A percentile compares a stretch with the other conserved stretches of the same genome.
Evolutionary conservation across 768 basidiomycete genomes (phyloP).

Genomic region (Tylopilus rubrobrunneus): DNA sequence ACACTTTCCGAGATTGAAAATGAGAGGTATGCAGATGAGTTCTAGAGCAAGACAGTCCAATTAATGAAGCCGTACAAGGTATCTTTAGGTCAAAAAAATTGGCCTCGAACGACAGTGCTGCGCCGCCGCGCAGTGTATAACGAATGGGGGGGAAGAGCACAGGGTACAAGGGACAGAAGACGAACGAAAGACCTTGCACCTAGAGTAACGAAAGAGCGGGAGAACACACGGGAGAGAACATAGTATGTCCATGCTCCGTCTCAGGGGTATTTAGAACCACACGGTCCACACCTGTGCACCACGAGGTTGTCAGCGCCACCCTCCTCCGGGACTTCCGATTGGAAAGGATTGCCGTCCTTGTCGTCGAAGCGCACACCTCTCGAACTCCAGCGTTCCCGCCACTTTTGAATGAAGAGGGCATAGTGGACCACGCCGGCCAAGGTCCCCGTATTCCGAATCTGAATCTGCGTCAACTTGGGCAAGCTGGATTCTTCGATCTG

Average conservation of each 20-base stretch:
- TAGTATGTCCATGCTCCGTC: background rate
- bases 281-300: background rate
- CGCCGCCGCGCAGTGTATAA: background rate
- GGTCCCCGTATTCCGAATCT: constrained; percentile 39
- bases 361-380: constrained; percentile 31
- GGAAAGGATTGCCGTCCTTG: constrained; percentile 26
- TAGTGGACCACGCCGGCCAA: constrained; percentile 32
- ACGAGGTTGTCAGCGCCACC: background rate
- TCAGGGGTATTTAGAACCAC: background rate
- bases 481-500: constrained; percentile 35
- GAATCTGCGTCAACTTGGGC: constrained; percentile 34
- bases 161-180: background rate
- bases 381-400: constrained; percentile 27
- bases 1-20: background rate
- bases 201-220: background rate
- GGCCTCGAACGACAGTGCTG: background rate
- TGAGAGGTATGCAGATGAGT: background rate
- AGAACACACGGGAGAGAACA: background rate
- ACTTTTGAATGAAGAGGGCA: constrained; percentile 23
- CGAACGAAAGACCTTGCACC: background rate
- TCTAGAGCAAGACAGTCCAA: background rate
- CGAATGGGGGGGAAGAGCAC: background rate
- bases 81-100: background rate
- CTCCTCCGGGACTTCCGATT: background rate
- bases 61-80: background rate